Percentiles rank a stretch among this genome's conserved stretches.
Evolutionary conservation across 495 filamentous ascomycete genomes (phyloP).

Genomic region (Daldinia loculata): DNA sequence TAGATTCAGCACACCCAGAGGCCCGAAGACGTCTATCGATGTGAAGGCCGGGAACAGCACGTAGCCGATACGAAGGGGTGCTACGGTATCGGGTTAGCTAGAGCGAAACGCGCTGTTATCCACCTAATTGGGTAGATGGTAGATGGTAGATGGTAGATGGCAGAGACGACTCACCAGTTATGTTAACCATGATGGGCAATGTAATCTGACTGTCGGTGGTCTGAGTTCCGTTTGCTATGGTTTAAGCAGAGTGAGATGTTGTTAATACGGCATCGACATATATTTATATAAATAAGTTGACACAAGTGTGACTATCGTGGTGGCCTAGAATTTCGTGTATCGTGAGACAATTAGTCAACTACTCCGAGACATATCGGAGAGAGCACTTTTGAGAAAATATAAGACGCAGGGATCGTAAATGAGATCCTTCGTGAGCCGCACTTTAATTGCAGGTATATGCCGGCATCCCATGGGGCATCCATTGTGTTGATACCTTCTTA

Average conservation of each 20-base stretch:
- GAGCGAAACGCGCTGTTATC: not conserved
- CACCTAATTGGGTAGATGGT: too few species aligned
- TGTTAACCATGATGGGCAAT: constrained; percentile 29
- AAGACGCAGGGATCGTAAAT: not conserved
- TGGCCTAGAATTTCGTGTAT: not conserved
- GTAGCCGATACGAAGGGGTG: constrained; percentile 46
- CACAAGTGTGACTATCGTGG: constrained; percentile 6
- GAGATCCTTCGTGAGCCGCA: not conserved
- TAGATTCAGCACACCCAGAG: constrained; percentile 66
- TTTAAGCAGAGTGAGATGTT: not conserved
- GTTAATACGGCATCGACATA: not conserved
- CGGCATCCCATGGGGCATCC: not conserved
- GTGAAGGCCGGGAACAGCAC: constrained; percentile 57
- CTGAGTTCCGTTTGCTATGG: not conserved
- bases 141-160: too few species aligned
- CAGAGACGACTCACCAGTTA: constrained; percentile 21
- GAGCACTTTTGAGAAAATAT: constrained; percentile 20
- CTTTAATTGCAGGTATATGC: constrained; percentile 3
- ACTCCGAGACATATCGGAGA: constrained; percentile 8
- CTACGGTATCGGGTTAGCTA: constrained; percentile 12
- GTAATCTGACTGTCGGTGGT: not conserved
- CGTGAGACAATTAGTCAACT: not conserved
- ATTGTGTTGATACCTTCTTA: not conserved
- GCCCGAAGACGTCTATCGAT: constrained; percentile 62
- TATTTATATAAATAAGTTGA: not conserved